These are phyloP conservation scores for Baudoinia panamericana DNA, from an alignment of 495 filamentous ascomycete genomes.

Conservation along the genomic window DNA sequence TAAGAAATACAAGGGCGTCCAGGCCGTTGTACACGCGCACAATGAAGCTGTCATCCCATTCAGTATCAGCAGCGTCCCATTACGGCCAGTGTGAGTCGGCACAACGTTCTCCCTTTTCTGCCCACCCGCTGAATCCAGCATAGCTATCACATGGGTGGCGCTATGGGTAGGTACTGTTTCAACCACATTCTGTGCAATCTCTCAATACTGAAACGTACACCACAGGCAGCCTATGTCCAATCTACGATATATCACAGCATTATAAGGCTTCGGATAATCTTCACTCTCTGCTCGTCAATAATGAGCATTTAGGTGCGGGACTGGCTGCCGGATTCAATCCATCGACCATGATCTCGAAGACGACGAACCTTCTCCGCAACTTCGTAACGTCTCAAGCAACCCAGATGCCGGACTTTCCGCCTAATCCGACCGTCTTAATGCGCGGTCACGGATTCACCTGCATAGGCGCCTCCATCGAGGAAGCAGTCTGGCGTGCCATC, in stretches of 20 bases:
- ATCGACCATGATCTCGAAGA: constrained; percentile 17
- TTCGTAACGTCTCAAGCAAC: constrained; percentile 10
- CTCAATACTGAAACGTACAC: too few relatives aligned
- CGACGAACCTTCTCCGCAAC: constrained; percentile 9
- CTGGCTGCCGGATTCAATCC: constrained; percentile 30
- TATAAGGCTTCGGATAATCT: constrained; percentile 21
- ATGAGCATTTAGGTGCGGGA: constrained; percentile 34
- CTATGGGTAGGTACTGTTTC: constrained; percentile 29
- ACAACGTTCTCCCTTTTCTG: too few relatives aligned
- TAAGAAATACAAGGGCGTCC: constrained; percentile 19
- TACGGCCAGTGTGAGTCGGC: constrained; percentile 16
- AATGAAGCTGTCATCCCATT: constrained; percentile 18
- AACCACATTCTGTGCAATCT: neutral
- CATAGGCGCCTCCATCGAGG: constrained; percentile 23
- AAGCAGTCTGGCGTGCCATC: constrained; percentile 28
- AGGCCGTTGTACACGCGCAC: constrained; percentile 21
- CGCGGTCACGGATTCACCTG: constrained; percentile 29
- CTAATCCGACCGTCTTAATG: constrained; percentile 25
- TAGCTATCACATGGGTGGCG: constrained; percentile 37
- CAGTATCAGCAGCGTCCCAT: constrained; percentile 14
- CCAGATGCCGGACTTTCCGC: constrained; percentile 5
- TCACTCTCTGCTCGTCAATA: constrained; percentile 31
- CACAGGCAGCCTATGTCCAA: constrained; percentile 19
- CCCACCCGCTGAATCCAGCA: neutral
- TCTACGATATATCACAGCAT: constrained; percentile 26